Conservation (phyloP, 805 yeast species). For the Yarrowia keelungensis region DNA sequence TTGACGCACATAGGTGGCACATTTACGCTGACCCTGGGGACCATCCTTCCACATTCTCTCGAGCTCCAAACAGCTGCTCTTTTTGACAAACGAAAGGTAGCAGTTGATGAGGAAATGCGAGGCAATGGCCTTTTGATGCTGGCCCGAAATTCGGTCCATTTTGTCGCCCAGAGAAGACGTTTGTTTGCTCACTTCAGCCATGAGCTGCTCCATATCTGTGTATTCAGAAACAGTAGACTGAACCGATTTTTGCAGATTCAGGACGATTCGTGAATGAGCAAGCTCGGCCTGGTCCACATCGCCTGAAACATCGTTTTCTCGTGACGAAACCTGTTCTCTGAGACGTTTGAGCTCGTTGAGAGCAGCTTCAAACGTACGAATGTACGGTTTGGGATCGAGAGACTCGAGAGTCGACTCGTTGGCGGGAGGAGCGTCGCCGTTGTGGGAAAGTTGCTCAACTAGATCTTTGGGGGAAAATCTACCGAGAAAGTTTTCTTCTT, state of each 20-base stretch:
- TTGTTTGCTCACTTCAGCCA: conserved; percentile 47
- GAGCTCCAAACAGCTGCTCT: conserved; percentile 61
- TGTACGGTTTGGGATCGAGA: conserved; percentile 92
- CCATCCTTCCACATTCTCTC: conserved; percentile 62
- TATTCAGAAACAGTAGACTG: conserved; percentile 50
- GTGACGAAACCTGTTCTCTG: conserved; percentile 60
- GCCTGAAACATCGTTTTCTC: conserved; percentile 59
- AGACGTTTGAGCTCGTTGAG: conserved; percentile 71
- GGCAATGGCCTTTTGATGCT: conserved; percentile 74
- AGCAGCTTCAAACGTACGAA: conserved; percentile 89
- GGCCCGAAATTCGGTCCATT: conserved; percentile 57
- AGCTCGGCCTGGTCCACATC: conserved; percentile 68
- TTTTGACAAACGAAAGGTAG: conserved; percentile 76
- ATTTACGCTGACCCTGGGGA: conserved; percentile 62
- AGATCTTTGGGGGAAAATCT: conserved; percentile 74
- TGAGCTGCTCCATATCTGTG: conserved; percentile 49
- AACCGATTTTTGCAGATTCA: conserved; percentile 60
- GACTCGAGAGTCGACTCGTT: conserved; percentile 45
- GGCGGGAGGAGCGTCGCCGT: conserved; percentile 12
- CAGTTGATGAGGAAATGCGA: conserved; percentile 77
- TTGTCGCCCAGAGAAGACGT: conserved; percentile 48
- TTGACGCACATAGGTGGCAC: conserved; percentile 74
- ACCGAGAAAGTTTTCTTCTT: conserved; percentile 45
- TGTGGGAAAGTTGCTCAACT: conserved; percentile 64
- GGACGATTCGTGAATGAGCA: conserved; percentile 70